These are phyloP conservation scores for Aspergillus campestris DNA, from an alignment of 495 filamentous ascomycete species.

Conservation along the genomic window DNA sequence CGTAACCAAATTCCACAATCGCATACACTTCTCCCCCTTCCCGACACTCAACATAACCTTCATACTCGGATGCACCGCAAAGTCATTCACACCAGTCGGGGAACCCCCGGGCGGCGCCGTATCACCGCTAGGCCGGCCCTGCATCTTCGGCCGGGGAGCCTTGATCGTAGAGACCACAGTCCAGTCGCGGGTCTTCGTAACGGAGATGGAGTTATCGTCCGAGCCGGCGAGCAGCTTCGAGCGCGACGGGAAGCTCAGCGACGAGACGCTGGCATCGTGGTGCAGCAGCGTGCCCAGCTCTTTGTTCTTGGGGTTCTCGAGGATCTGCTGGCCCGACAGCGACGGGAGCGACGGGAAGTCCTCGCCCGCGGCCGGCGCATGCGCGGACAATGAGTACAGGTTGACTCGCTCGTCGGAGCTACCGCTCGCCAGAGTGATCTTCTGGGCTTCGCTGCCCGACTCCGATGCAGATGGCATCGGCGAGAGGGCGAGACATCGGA, in stretches of 20 bases:
- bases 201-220: constrained; percentile 81
- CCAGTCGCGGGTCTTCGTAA: constrained; percentile 85
- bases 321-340: constrained; percentile 56
- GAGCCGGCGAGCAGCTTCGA: constrained; percentile 76
- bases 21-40: constrained; percentile 80
- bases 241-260: constrained; percentile 73
- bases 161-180: constrained; percentile 82
- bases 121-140: constrained; percentile 80
- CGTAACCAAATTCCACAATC: constrained; percentile 94
- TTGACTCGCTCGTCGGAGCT: constrained; percentile 91
- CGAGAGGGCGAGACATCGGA: constrained; percentile 83
- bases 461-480: constrained; percentile 51
- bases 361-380: constrained; percentile 42
- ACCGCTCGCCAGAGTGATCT: constrained; percentile 80
- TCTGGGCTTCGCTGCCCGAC: constrained; percentile 47
- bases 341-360: constrained; percentile 46
- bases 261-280: constrained; percentile 71
- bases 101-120: constrained; percentile 74
- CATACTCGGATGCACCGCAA: constrained; percentile 91
- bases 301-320: constrained; percentile 77
- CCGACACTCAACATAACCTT: constrained; percentile 92
- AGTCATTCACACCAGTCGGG: constrained; percentile 88
- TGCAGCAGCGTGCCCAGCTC: constrained; percentile 82
- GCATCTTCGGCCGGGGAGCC: constrained; percentile 73
- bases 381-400: constrained; percentile 79